A percentile compares a stretch with the other conserved stretches of the same genome.
These are phyloP conservation scores for Fusarium oxysporum DNA, from an alignment of 2,329 filamentous ascomycete species.

Conservation along the genomic window DNA sequence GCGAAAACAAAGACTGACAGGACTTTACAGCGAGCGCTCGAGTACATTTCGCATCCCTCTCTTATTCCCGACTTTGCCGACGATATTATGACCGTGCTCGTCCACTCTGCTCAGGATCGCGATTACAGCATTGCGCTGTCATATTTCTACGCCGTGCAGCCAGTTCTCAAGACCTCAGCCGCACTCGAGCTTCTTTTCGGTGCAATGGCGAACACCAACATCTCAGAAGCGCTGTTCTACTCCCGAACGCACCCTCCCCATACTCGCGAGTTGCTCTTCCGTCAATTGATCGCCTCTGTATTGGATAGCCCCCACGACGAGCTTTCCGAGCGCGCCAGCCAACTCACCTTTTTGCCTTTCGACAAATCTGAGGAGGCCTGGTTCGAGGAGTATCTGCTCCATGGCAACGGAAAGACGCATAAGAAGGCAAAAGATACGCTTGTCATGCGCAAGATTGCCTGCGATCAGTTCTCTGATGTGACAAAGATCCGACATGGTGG, in stretches of 20 bases:
- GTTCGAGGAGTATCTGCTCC: constrained; percentile 76
- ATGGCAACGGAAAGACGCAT: constrained; percentile 72
- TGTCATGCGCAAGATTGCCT: constrained; percentile 78
- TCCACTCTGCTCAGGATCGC: constrained; percentile 67
- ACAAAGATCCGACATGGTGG: constrained; percentile 57
- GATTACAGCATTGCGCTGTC: constrained; percentile 77
- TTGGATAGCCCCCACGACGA: constrained; percentile 58
- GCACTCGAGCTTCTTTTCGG: constrained; percentile 76
- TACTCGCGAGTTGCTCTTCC: constrained; percentile 73
- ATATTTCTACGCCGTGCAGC: constrained; percentile 82
- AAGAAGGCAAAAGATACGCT: constrained; percentile 78
- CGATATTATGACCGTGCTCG: constrained; percentile 79
- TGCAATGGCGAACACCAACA: constrained; percentile 73
- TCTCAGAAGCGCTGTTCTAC: constrained; percentile 81
- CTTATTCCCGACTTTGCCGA: constrained; percentile 85
- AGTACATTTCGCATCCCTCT: constrained; percentile 82
- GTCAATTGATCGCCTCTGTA: constrained; percentile 71
- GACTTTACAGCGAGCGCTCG: constrained; percentile 68
- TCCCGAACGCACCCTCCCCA: constrained; percentile 72
- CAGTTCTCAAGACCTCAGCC: constrained; percentile 72
- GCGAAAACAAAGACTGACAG: not conserved
- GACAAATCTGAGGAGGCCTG: constrained; percentile 76
- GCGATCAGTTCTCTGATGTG: constrained; percentile 67
- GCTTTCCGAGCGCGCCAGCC: constrained; percentile 68
- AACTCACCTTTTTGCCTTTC: constrained; percentile 81